Evolutionary conservation across 306 rosid genomes (phyloP), one percentile per base, ranked within the genome.

Genomic region (Crataegus laevigata): DNA sequence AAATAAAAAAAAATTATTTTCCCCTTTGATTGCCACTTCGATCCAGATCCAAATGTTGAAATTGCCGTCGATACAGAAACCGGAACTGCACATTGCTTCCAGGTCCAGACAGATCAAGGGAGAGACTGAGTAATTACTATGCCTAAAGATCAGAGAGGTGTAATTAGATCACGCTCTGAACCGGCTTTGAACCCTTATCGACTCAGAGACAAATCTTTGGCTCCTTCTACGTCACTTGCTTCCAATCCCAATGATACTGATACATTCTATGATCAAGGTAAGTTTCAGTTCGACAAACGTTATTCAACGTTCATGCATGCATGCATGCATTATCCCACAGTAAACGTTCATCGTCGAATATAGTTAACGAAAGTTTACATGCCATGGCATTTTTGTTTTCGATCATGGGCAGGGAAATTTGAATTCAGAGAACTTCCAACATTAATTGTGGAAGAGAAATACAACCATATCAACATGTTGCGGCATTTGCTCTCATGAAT

Each of bases 151-250:
- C 11, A 64, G 7, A 32, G 78, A 24, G 72, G 72, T 36, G 72
- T 75, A 8, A 28, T 75, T 15, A 50, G 72, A 64, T 75, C 78
- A 36, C 64, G 14, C 6, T 75, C 78, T 22, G 78, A 75, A 52
- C 71, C 78, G 4, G 54, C 71, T 38, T 57, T 65, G 42, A 26
- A 11, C 30, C 51, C 15, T 24, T 26, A 14, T 61, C 36, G 36
- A 26, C 36, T 61, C 21, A 61, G 29, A 61, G 66, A 61, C 9
- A 26, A 61, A 14, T 14, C 66, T 25, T 26, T 61, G 66, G 66
- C 32, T 61, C 36, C 36, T 29, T 26, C 66, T 7, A 60, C 36
- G 34, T 60, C 66, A 26, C 34, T 60, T 13, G 66, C 66, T 8
- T n/a, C 32, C 66, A 61, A 61, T 26, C n/a, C 55, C 21, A 18